A percentile compares a stretch with the other conserved stretches of the same genome.
These are phyloP conservation scores for Diaporthe destruens DNA, from an alignment of 2,329 filamentous ascomycete species.

Conservation along the genomic window DNA sequence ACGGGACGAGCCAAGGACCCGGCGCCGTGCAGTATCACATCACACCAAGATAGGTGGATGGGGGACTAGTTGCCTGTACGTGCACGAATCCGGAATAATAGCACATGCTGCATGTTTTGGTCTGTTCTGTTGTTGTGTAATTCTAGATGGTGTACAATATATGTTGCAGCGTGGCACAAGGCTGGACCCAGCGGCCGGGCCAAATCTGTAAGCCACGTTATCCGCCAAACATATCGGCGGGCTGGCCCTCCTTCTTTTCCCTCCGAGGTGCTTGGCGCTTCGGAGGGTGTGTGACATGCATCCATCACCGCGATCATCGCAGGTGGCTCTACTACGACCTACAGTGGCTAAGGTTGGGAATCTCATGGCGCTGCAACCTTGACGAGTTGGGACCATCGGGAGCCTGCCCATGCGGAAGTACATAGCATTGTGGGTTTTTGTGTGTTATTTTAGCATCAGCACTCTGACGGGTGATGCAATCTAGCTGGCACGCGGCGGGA, in stretches of 20 bases:
- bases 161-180: constrained; percentile 9
- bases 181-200: constrained; percentile 19
- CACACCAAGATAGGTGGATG: constrained; percentile 12
- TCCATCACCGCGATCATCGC: neutral
- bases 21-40: constrained; percentile 25
- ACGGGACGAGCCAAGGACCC: constrained; percentile 30
- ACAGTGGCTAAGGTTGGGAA: neutral
- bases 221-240: constrained; percentile 9
- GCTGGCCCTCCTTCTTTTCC: constrained; percentile 10
- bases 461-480: constrained; percentile 13
- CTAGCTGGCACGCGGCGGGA: constrained; percentile 24
- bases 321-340: neutral
- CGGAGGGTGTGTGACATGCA: neutral
- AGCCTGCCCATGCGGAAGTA: neutral
- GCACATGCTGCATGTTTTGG: neutral
- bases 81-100: constrained; percentile 14
- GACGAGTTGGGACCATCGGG: constrained; percentile 19
- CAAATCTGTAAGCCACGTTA: constrained; percentile 27
- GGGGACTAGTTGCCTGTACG: constrained; percentile 11
- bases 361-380: constrained; percentile 13
- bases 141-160: neutral
- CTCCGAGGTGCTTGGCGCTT: constrained; percentile 20
- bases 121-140: neutral
- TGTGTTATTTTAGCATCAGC: constrained; percentile 2
- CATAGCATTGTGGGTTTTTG: neutral